Percentiles rank a stretch among this genome's conserved stretches.
Conservation (phyloP, 139 green algal genomes). For the Coccomyxa sp. region DNA sequence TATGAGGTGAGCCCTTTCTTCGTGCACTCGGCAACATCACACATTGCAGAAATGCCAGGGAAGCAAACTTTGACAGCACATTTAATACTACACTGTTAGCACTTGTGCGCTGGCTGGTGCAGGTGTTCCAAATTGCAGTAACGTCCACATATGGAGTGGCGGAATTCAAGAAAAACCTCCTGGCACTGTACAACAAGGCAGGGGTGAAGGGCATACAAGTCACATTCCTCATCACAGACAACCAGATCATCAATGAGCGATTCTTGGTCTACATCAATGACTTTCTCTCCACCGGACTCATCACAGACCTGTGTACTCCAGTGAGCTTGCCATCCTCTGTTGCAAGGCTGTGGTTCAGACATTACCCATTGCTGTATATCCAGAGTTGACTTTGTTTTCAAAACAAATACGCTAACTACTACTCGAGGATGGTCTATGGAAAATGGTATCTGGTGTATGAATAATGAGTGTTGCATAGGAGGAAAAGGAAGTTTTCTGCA, state of each 20-base stretch:
- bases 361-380: too few species aligned
- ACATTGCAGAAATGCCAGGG: neutral
- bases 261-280: constrained; percentile 99
- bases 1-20: neutral
- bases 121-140: constrained; percentile 67
- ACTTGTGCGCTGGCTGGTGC: neutral
- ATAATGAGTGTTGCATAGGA: constrained; percentile 34
- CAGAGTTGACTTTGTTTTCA: too few species aligned
- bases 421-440: too few species aligned
- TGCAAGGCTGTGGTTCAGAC: too few species aligned
- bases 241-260: constrained; percentile 90
- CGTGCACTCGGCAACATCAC: neutral
- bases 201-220: constrained; percentile 90
- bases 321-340: too few species aligned
- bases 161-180: constrained; percentile 96
- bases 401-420: too few species aligned
- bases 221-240: constrained; percentile 92
- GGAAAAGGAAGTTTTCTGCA: constrained; percentile 79
- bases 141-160: constrained; percentile 84
- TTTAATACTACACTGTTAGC: neutral
- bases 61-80: neutral
- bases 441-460: too few species aligned
- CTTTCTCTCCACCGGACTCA: constrained; percentile 91
- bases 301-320: too few species aligned
- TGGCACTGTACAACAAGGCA: constrained; percentile 89